Conservation (phyloP, 1,284 basidiomycete species). For the Malassezia nana region DNA sequence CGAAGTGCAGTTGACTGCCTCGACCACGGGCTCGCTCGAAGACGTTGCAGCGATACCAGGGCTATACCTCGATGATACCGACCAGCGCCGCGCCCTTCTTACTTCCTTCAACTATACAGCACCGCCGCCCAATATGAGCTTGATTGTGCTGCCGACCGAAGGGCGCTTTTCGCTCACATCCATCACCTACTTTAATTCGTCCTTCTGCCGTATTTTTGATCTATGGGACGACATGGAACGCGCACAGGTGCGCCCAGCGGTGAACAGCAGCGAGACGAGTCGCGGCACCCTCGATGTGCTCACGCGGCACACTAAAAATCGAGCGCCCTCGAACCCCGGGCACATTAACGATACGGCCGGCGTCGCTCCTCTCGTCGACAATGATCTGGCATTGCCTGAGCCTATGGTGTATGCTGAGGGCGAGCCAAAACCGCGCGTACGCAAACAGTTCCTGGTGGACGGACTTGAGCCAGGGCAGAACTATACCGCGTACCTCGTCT, state of each 20-base stretch:
- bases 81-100: constrained; percentile 39
- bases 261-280: constrained; percentile 32
- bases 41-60: constrained; percentile 21
- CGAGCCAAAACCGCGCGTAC: constrained; percentile 6
- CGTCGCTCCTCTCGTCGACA: neutral
- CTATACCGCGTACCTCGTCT: constrained; percentile 49
- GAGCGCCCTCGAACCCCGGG: neutral
- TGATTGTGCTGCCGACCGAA: constrained; percentile 37
- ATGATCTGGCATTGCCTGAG: neutral
- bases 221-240: constrained; percentile 20
- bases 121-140: constrained; percentile 27
- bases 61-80: constrained; percentile 44
- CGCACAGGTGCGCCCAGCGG: constrained; percentile 8
- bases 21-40: constrained; percentile 26
- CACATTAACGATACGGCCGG: constrained; percentile 13
- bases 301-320: constrained; percentile 5
- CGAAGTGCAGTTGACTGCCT: constrained; percentile 24
- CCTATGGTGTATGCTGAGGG: neutral
- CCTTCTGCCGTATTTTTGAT: constrained; percentile 43
- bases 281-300: constrained; percentile 22
- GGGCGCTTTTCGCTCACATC: constrained; percentile 26
- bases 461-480: constrained; percentile 40
- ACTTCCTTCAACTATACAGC: constrained; percentile 40
- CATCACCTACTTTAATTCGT: constrained; percentile 39
- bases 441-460: constrained; percentile 28